Percentiles rank a stretch among this genome's conserved stretches.
These are phyloP conservation scores for Trebouxia gelatinosa DNA, from an alignment of 163 green algal species.

Conservation along the genomic window DNA sequence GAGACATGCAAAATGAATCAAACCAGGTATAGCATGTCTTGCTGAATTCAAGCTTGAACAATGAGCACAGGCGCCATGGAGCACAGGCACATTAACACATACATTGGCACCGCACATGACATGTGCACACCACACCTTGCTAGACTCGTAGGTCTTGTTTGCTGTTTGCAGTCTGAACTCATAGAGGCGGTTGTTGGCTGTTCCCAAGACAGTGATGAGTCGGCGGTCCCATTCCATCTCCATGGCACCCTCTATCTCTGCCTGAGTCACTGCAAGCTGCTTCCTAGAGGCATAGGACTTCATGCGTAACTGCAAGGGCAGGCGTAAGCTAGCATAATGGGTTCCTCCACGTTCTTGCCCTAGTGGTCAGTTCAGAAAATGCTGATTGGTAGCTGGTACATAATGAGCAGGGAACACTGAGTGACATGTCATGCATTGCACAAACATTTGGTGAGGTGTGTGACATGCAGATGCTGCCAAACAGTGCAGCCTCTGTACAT, in stretches of 20 bases:
- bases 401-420: not conserved
- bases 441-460: not conserved
- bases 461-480: no score
- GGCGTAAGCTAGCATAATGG: not conserved
- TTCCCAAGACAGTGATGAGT: slow-evolving; percentile 73
- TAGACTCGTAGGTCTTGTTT: slow-evolving; percentile 41
- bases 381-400: not conserved
- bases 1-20: no score
- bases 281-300: slow-evolving; percentile 85
- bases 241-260: slow-evolving; percentile 52
- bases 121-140: no score
- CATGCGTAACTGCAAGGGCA: slow-evolving; percentile 57
- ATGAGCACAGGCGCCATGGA: no score
- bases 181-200: slow-evolving; percentile 89
- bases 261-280: slow-evolving; percentile 68
- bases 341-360: no score
- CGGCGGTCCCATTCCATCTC: slow-evolving; percentile 46
- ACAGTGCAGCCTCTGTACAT: no score
- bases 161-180: slow-evolving; percentile 83
- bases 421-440: not conserved
- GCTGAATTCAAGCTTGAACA: no score
- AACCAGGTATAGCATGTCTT: no score
- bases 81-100: no score
- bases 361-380: not conserved
- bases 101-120: no score